These are phyloP conservation scores for Acanthamoeba castellanii DNA, from an alignment of 208 protist species.

Conservation along the genomic window DNA sequence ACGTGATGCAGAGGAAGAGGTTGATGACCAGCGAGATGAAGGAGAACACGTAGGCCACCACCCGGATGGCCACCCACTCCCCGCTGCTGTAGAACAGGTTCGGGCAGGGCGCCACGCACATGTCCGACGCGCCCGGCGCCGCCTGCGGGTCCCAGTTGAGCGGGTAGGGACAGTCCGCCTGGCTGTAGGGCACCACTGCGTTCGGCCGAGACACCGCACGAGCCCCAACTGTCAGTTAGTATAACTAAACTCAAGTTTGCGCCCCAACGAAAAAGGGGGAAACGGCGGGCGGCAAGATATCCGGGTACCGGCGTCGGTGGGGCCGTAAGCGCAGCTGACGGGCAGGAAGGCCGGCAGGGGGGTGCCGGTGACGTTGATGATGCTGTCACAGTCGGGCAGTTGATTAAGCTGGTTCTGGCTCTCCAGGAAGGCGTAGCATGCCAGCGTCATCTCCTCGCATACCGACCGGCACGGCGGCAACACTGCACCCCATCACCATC, in stretches of 20 bases:
- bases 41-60: neutral
- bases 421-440: neutral
- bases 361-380: conserved; percentile 20
- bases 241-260: neutral
- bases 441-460: conserved; percentile 43
- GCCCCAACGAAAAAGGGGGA: neutral
- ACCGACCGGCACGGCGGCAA: conserved; percentile 14
- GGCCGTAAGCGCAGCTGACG: neutral
- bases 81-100: neutral
- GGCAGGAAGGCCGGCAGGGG: conserved; percentile 8
- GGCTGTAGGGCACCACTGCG: conserved; percentile 8
- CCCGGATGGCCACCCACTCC: neutral
- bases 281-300: neutral
- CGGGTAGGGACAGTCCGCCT: conserved; percentile 52
- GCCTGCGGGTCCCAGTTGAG: neutral
- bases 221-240: too few relatives aligned
- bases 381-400: conserved; percentile 27
- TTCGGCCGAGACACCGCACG: too few relatives aligned
- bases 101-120: neutral
- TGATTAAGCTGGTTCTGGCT: too few relatives aligned
- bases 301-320: neutral
- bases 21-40: neutral
- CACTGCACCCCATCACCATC: neutral
- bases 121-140: neutral
- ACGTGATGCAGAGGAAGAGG: conserved; percentile 24